Conservation (phyloP, 331 rosid genomes). For the Malus hybrid region DNA sequence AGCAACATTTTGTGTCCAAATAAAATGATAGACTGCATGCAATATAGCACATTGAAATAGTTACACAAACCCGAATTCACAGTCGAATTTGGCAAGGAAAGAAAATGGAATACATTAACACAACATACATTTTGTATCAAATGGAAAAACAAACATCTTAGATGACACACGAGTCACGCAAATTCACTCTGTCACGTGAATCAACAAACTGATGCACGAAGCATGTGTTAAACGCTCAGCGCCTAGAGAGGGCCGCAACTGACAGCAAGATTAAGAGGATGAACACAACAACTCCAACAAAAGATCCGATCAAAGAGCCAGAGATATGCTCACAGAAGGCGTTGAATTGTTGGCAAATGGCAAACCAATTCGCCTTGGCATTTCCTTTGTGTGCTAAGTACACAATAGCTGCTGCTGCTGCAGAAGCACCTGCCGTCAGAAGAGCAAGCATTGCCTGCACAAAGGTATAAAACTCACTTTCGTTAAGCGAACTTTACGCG, state of each 20-base stretch:
- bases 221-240: constrained; percentile 2
- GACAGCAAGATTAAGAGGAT: constrained; percentile 41
- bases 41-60: not conserved
- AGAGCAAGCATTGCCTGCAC: constrained; percentile 42
- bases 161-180: not conserved
- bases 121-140: not conserved
- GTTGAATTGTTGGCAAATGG: constrained; percentile 57
- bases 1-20: not conserved
- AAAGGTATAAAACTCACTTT: not conserved
- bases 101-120: not conserved
- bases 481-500: not conserved
- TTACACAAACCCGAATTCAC: not conserved
- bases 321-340: constrained; percentile 58
- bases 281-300: constrained; percentile 30
- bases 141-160: not conserved
- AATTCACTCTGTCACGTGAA: not conserved
- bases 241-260: constrained; percentile 36
- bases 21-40: not conserved
- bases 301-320: constrained; percentile 61
- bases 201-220: not conserved
- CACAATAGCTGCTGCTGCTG: constrained; percentile 57
- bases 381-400: constrained; percentile 60
- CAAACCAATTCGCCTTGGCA: constrained; percentile 43
- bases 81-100: not conserved
- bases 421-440: constrained; percentile 48